phyloP scores from a whole-genome alignment of 352 stramenopile species.

The Paralagenidium karlingii region DNA sequence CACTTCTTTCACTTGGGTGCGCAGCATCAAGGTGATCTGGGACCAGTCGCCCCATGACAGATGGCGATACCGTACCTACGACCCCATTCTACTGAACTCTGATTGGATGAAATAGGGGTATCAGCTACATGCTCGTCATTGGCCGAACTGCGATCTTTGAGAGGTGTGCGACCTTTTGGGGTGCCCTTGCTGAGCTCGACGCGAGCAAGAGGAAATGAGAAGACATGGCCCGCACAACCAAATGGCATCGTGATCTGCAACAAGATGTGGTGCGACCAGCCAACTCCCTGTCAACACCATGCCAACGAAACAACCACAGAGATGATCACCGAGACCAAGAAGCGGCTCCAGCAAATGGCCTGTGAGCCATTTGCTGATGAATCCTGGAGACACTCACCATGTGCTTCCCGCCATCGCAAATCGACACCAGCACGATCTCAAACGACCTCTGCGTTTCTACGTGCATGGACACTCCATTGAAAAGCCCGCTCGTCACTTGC shows the following conservation, averaged over 20 bases:
- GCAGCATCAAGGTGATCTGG: no score
- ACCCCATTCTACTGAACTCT: no score
- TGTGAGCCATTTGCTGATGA: slow-evolving; percentile 42
- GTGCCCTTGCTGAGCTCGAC: no score
- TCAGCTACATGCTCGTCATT: no score
- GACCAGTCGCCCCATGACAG: no score
- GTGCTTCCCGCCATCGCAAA: slow-evolving; percentile 35
- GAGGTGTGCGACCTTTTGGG: no score
- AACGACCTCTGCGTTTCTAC: slow-evolving; percentile 74
- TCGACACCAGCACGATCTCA: slow-evolving; percentile 16
- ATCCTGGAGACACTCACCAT: slow-evolving; percentile 71
- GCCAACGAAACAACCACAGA: slow-evolving; percentile 1
- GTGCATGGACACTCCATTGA: slow-evolving; percentile 80
- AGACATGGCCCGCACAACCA: slow-evolving; percentile 40
- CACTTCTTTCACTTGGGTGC: no score
- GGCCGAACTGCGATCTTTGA: no score
- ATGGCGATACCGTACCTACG: no score
- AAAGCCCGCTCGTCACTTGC: slow-evolving; percentile 74
- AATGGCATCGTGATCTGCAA: slow-evolving; percentile 41
- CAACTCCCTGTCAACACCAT: not conserved
- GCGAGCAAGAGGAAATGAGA: no score
- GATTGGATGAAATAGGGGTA: no score
- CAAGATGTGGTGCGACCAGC: slow-evolving; percentile 1
- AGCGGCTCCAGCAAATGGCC: slow-evolving; percentile 13
- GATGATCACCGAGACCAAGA: slow-evolving; percentile 2